Evolutionary conservation across 345 rosid species (phyloP).

Genomic region (Capsella bursapastoris): DNA sequence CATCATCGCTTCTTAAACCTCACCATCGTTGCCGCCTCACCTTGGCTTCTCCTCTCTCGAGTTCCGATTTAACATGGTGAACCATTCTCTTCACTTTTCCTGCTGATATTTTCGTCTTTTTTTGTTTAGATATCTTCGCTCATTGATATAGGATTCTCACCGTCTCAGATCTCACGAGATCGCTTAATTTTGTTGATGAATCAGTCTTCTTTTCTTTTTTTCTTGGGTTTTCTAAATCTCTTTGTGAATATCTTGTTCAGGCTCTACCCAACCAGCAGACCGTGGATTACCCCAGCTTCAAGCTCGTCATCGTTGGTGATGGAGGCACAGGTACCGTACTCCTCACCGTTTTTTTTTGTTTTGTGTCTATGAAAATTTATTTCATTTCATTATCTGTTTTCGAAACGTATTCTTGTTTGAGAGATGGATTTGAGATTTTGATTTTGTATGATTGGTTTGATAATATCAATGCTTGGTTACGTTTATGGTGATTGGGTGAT

Average conservation of each 20-base stretch:
- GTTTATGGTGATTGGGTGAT: too few relatives aligned
- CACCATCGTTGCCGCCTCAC: background rate
- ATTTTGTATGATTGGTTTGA: background rate
- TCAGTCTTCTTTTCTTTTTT: background rate
- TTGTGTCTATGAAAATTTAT: background rate
- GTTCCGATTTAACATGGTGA: slow-evolving; percentile 24
- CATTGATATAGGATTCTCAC: background rate
- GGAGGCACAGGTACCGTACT: slow-evolving; percentile 85
- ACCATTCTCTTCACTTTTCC: background rate
- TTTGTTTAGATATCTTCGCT: background rate
- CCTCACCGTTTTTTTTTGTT: background rate
- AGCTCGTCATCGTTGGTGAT: slow-evolving; percentile 94
- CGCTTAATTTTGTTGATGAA: background rate
- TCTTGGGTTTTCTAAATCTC: background rate
- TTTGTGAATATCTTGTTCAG: slow-evolving; percentile 37
- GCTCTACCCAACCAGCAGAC: slow-evolving; percentile 76
- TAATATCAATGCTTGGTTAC: slow-evolving; percentile 1
- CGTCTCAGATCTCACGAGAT: slow-evolving; percentile 23
- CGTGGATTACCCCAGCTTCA: slow-evolving; percentile 80
- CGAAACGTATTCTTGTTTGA: background rate
- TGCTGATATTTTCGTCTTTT: background rate
- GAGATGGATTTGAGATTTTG: slow-evolving; percentile 5
- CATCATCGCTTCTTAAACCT: background rate
- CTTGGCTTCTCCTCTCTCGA: background rate
- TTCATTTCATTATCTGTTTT: background rate